Evolutionary conservation across 2,329 filamentous ascomycete genomes (phyloP), one percentile per base, ranked within the genome.

Genomic region (Diaporthe sp.): DNA sequence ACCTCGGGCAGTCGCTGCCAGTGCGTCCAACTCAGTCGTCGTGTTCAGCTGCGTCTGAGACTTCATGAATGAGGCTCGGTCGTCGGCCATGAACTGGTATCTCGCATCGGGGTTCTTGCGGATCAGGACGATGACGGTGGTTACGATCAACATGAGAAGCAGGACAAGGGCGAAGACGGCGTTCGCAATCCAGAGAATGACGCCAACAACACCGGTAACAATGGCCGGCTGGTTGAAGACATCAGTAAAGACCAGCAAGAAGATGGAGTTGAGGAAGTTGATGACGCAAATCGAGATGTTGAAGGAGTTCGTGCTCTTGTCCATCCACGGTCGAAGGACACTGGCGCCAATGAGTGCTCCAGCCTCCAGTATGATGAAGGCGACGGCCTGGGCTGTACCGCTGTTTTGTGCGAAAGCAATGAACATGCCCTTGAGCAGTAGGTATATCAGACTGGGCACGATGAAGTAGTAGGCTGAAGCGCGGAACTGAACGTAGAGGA

Each of bases 1-100:
- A 73, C 95, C 95, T 80, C 96, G 93, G 44, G 96, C 96, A 7
- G 95, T 97, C 22, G 94, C 94, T 77, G 94, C 96, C 73, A 98
- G 87, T 12, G 96, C 96, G 82, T 98, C 95, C 68, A 98, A 89
- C 84, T 98, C 96, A 10, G 95, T 97, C 6, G 93, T 94, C 22
- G 88, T 85, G 59, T 84, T 90, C 71, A 98, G 87, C 80, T 96
- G 93, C 7, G 94, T 94, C 83, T 97, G 94, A 19, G 95, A 98
- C 87, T 98, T 98, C 92, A 98, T 98, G 86, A 98, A 98, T 13
- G 96, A 98, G 69, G 94, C 95, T 79, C 96, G 93, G 83, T 98
- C 96, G 80, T 98, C 96, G 71, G 94, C 93, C 96, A 98, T 98
- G 79, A 95, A 95, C 84, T 98, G 95, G 85, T 98, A 98, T 76